Base-by-base conservation (phyloP, 2,329 filamentous ascomycete species). In the Alternaria alternata region DNA sequence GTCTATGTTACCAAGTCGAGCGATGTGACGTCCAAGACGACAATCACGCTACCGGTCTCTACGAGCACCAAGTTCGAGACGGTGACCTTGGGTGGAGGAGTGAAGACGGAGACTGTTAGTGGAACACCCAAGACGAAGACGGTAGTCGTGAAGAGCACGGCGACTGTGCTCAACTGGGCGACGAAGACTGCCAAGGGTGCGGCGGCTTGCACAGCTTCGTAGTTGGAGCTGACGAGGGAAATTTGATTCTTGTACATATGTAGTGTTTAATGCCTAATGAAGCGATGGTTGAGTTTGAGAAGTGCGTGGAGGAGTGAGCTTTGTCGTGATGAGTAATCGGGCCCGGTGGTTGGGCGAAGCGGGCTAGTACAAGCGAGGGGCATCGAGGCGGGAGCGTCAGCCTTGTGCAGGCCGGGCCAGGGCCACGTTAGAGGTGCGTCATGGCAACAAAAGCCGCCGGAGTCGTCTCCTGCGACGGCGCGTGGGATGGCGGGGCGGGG, bases 11-110 rank as follows among this genome's bases (percentile, higher is more conserved):
- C 62, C 46, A 20, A 48, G 46, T 48, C 46, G 30, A 48, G 46
- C 18, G 30, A 48, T 6, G 46, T 48, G 30, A 70, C 65, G 2
- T 68, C 63, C 3, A 73, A 60, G 3, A 56, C 66, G 9, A 65
- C 46, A 34, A 70, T 57, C 3, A 75, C 68, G 7, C 54, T 74
- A n/a, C 66, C 68, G 7, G 65, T 59, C 20, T 60, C 51, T 43
- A 67, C 56, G 28, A 60, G 22, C 8, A 68, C 66, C 1, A 48
- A 61, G n/a, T 56, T 36, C 5, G 57, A 62, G 54, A 67, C 64
- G 1, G 58, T 61, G n/a, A 63, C 62, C 1, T 22, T 47, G 39
- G 65, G 63, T 38, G 61, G 51, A 9, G 59, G 60, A 9, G 58
- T 65, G 5, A 38, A 18, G 9, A 68, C 62, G 22, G 51, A 30